A percentile compares a stretch with the other conserved stretches of the same genome.
phyloP scores from a whole-genome alignment of 345 rosid genomes.

The Aquilaria sinensis region DNA sequence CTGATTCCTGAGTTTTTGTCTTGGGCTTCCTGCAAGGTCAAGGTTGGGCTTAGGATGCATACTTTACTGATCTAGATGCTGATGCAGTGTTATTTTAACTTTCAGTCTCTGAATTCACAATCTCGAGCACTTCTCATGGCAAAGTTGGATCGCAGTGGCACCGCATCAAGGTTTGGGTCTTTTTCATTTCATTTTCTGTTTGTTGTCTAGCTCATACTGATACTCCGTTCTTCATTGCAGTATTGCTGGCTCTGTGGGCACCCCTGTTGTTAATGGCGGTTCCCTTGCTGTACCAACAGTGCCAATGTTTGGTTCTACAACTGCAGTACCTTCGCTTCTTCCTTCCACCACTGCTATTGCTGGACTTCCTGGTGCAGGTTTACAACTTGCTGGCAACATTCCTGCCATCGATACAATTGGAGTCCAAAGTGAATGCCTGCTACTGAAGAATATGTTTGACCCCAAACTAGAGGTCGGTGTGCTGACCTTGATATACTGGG shows the following conservation, averaged over 20 bases:
- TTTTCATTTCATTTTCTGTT: neutral
- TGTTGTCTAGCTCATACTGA: slow-evolving; percentile 5
- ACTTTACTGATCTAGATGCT: slow-evolving; percentile 2
- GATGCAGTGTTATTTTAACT: slow-evolving; percentile 8
- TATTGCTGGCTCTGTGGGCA: slow-evolving; percentile 27
- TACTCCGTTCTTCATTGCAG: slow-evolving; percentile 19
- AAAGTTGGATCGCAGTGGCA: slow-evolving; percentile 90
- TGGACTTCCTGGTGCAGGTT: slow-evolving; percentile 47
- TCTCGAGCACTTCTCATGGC: slow-evolving; percentile 88
- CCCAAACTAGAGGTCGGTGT: slow-evolving; percentile 63
- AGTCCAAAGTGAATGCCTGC: slow-evolving; percentile 66
- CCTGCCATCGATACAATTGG: slow-evolving; percentile 58
- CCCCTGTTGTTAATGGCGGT: slow-evolving; percentile 31
- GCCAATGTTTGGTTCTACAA: slow-evolving; percentile 34
- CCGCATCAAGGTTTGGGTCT: slow-evolving; percentile 57
- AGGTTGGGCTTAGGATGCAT: neutral
- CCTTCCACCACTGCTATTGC: slow-evolving; percentile 51
- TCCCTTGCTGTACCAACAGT: slow-evolving; percentile 37
- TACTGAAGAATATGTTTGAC: slow-evolving; percentile 96
- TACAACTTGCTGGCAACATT: slow-evolving; percentile 37
- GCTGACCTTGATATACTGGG: neutral
- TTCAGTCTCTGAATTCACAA: slow-evolving; percentile 84
- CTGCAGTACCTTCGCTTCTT: slow-evolving; percentile 37
- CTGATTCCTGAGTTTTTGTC: no score
- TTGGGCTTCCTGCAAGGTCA: neutral